Evolutionary conservation across 768 basidiomycete genomes (phyloP).

Genomic region (Mycena polygramma): DNA sequence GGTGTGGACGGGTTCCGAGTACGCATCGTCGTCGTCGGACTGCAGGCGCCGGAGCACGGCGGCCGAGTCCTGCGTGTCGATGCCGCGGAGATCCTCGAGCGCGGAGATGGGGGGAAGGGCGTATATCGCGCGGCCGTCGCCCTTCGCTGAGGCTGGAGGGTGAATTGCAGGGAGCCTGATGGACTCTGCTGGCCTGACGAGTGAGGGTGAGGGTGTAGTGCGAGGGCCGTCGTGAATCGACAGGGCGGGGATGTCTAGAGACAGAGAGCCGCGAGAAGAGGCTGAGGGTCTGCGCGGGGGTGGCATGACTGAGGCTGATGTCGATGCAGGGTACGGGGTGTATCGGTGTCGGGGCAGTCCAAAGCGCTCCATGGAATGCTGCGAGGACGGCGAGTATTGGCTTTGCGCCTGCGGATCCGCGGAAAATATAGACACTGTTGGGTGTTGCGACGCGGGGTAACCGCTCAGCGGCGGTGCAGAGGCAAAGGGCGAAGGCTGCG

Average conservation of each 20-base stretch:
- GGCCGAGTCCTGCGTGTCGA: constrained; percentile 67
- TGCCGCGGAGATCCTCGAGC: constrained; percentile 71
- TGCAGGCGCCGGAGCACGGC: constrained; percentile 76
- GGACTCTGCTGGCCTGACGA: neutral
- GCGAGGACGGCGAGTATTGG: constrained; percentile 40
- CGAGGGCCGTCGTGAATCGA: constrained; percentile 47
- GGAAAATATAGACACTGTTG: constrained; percentile 38
- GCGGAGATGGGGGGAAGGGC: constrained; percentile 79
- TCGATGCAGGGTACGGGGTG: constrained; percentile 59
- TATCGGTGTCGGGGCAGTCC: constrained; percentile 41
- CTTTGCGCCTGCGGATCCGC: constrained; percentile 2
- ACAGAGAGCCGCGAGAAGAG: constrained; percentile 43
- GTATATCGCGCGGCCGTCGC: constrained; percentile 55
- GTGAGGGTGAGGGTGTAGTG: constrained; percentile 56
- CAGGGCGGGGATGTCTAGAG: constrained; percentile 52
- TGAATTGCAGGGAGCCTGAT: constrained; percentile 42
- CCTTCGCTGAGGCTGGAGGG: constrained; percentile 40
- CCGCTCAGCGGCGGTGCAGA: constrained; percentile 11
- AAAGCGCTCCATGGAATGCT: constrained; percentile 1
- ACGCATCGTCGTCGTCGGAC: constrained; percentile 54
- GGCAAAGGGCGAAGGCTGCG: constrained; percentile 20
- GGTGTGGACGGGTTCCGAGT: constrained; percentile 36
- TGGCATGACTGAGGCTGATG: constrained; percentile 18
- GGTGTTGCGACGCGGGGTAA: constrained; percentile 42
- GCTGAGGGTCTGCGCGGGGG: constrained; percentile 25